A percentile compares a stretch with the other conserved stretches of the same genome.
phyloP scores from a whole-genome alignment of 108 stramenopile genomes.

The Parmales sp. region DNA sequence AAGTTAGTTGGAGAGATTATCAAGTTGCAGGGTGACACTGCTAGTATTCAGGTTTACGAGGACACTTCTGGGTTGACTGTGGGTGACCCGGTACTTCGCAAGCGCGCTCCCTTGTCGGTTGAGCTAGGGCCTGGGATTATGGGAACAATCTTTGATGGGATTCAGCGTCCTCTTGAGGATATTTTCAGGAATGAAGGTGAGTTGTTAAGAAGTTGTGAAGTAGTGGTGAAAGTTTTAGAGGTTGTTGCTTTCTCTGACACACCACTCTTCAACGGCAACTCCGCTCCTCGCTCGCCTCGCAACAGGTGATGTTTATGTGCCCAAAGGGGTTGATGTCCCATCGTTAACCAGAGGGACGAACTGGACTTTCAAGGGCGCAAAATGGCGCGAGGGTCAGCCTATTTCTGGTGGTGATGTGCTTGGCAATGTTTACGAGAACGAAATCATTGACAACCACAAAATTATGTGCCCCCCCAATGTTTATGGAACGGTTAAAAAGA shows the following conservation, averaged over 20 bases:
- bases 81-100: conserved; percentile 83
- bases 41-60: conserved; percentile 97
- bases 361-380: conserved; percentile 77
- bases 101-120: conserved; percentile 90
- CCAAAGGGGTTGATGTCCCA: conserved; percentile 93
- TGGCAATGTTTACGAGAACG: conserved; percentile 94
- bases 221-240: no score
- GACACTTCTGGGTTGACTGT: conserved; percentile 96
- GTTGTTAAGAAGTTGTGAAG: no score
- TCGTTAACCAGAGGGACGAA: conserved; percentile 72
- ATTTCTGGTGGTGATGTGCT: conserved; percentile 89
- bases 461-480: conserved; percentile 97
- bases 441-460: conserved; percentile 91
- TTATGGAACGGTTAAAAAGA: conserved; percentile 87
- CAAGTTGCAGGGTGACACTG: conserved; percentile 97
- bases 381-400: conserved; percentile 83
- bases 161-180: conserved; percentile 95
- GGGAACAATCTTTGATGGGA: conserved; percentile 99
- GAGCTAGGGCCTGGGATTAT: conserved; percentile 99
- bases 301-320: conserved; percentile 85
- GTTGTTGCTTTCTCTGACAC: no score
- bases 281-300: no score
- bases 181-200: no score
- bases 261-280: no score
- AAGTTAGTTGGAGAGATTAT: conserved; percentile 99